phyloP scores from a whole-genome alignment of 805 yeast genomes.

The Nakazawaea ernobii region DNA sequence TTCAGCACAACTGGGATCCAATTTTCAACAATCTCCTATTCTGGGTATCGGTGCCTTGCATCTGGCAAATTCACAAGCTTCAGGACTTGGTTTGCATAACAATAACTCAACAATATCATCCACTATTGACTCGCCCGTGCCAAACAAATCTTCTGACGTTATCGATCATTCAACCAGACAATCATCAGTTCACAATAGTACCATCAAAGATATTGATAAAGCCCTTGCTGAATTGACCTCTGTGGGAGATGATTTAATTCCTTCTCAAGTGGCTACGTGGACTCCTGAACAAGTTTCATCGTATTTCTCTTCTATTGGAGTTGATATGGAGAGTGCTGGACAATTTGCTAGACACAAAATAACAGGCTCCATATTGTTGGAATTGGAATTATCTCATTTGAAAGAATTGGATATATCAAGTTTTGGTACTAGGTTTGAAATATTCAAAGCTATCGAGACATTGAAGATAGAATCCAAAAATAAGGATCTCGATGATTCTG shows the following conservation, averaged over 20 bases:
- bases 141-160: background rate
- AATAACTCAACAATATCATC: background rate
- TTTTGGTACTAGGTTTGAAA: conserved; percentile 93
- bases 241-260: background rate
- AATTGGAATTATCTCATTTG: conserved; percentile 77
- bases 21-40: background rate
- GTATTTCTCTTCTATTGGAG: conserved; percentile 68
- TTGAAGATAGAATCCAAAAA: conserved; percentile 31
- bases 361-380: conserved; percentile 78
- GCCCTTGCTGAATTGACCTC: conserved; percentile 54
- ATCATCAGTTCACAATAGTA: conserved; percentile 37
- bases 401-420: conserved; percentile 89
- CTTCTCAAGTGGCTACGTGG: conserved; percentile 55
- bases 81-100: background rate
- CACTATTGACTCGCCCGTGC: conserved; percentile 1
- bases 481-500: background rate
- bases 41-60: too few relatives aligned
- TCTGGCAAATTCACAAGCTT: background rate
- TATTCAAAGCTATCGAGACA: conserved; percentile 81
- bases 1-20: conserved; percentile 13
- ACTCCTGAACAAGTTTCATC: conserved; percentile 79
- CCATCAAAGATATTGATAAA: conserved; percentile 67
- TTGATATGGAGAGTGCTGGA: conserved; percentile 68
- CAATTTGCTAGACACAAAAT: conserved; percentile 85
- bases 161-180: conserved; percentile 18